Base-by-base conservation (phyloP, 1,284 basidiomycete genomes). In the Chalciporus sp. region DNA sequence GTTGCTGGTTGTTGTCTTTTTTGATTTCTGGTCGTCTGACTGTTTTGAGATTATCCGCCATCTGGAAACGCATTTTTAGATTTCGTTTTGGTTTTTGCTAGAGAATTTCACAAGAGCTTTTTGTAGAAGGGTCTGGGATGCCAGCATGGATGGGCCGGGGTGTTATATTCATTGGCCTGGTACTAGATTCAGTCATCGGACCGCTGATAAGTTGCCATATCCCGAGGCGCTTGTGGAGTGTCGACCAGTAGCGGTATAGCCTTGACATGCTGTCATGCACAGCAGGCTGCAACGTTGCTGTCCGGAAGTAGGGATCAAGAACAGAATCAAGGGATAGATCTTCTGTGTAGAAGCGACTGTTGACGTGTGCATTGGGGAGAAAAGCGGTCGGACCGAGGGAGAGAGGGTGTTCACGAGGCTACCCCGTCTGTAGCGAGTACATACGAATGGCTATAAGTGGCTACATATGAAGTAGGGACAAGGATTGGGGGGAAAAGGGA, bases 251-350 rank as follows among this genome's bases (percentile, higher is more conserved):
- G 63, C 58, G 51, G 65, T 64, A 57, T 57, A 26, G 42, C 60
- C 53, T 54, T 55, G 64, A 68, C 60, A 51, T 45, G 59, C 50
- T 60, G 63, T 55, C 65, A 66, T 39, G 37, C 52, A 53, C 54
- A 55, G 57, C 53, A 66, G 63, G 66, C 31, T 26, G 53, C 61
- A 64, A 59, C 65, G 60, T 57, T 62, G 58, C 35, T 27, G 10
- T 39, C 17, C 23, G 39, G 41, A 49, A 31, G 37, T n/a, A 29
- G 45, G 42, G 43, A 42, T 45, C 47, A 43, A 33, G 51, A 45
- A 17, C n/a, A n/a, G n/a, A n/a, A n/a, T n/a, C n/a, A n/a, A n/a
- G n/a, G n/a, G 33, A 47, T 47, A 10, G 61, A 61, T 52, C 58
- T 61, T 63, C 59, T 52, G 7, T 44, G 37, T 29, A 51, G 46